These are phyloP conservation scores for Choanephora cucurbitarum DNA, from an alignment of 371 early-diverging fungal species.

Conservation along the genomic window DNA sequence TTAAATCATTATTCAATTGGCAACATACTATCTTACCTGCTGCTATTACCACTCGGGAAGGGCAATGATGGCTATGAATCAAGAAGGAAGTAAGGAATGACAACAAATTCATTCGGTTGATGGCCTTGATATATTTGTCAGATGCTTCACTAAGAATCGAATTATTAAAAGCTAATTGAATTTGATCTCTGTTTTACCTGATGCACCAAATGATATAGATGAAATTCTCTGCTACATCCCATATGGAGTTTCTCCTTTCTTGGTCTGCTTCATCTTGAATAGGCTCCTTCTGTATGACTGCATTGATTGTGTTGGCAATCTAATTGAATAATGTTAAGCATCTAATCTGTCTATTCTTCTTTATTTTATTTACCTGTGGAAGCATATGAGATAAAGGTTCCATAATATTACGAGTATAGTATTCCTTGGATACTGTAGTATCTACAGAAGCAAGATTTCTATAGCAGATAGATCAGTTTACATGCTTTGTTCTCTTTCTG, in stretches of 20 bases:
- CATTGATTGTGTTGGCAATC: constrained; percentile 48
- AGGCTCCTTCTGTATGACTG: constrained; percentile 50
- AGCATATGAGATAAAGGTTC: constrained; percentile 52
- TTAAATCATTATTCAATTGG: no score
- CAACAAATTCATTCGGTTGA: constrained; percentile 66
- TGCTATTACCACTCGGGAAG: constrained; percentile 63
- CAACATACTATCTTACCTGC: constrained; percentile 63
- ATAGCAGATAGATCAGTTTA: constrained; percentile 2
- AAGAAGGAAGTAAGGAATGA: constrained; percentile 74
- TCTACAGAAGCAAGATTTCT: constrained; percentile 68
- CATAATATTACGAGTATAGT: constrained; percentile 67
- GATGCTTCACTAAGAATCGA: constrained; percentile 62
- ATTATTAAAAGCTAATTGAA: neutral
- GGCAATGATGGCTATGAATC: constrained; percentile 57
- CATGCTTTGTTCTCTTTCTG: neutral
- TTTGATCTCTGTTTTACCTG: constrained; percentile 27
- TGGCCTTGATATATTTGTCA: constrained; percentile 61
- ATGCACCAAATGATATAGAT: constrained; percentile 71
- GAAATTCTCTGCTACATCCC: constrained; percentile 75
- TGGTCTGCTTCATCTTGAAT: constrained; percentile 47
- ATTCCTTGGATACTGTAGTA: constrained; percentile 65
- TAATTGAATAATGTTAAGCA: no score
- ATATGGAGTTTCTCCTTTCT: constrained; percentile 64
- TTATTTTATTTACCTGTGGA: constrained; percentile 39
- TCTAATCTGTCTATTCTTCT: no score